Evolutionary conservation across 2,329 filamentous ascomycete genomes (phyloP), one percentile per base, ranked within the genome.

Genomic region (Ophiostoma australiae): DNA sequence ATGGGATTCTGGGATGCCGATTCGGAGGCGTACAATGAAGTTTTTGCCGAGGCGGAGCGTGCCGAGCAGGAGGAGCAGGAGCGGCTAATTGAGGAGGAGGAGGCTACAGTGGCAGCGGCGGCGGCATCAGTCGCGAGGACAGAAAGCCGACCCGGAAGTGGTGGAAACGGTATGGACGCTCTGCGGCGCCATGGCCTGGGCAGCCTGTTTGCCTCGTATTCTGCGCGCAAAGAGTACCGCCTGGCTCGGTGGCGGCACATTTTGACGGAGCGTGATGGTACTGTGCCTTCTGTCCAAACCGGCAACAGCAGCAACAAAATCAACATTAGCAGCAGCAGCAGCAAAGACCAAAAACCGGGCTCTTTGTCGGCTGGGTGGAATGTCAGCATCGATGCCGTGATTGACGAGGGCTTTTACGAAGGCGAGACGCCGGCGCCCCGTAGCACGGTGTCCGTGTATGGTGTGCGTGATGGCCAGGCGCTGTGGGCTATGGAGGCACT

Each of bases 391-490:
- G 70, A 71, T 10, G 52, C 70, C 4, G 68, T 71, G n/a, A 48
- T 71, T 23, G 72, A 73, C 70, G 72, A 71, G 44, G 72, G 72
- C 4, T 71, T 70, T n/a, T 71, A 48, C 61, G 72, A 71, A 3
- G 72, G 70, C 61, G 68, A 72, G 31, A 67, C 31, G 20, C 81
- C 90, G 71, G 63, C 23, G n/a, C 81, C 90, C 72, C 82, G 81
- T 3, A 71, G 76, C 8, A 82, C 81, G 1, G 83, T 84, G 4
- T 79, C 80, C 27, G 81, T 86, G 73, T 86, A 82, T 80, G 81
- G 81, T 7, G 87, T 92, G 1, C 90, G 91, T 77, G 91, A 91
- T 78, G 72, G 73, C 52, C 58, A 37, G 35, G 69, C 72, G 27
- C 66, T 66, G 11, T 69, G 70, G 37, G 87, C 84, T 5, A 48